Evolutionary conservation across 805 yeast species (phyloP), one percentile per base, ranked within the genome.

Genomic region (Cyberlindnera bimundalis): DNA sequence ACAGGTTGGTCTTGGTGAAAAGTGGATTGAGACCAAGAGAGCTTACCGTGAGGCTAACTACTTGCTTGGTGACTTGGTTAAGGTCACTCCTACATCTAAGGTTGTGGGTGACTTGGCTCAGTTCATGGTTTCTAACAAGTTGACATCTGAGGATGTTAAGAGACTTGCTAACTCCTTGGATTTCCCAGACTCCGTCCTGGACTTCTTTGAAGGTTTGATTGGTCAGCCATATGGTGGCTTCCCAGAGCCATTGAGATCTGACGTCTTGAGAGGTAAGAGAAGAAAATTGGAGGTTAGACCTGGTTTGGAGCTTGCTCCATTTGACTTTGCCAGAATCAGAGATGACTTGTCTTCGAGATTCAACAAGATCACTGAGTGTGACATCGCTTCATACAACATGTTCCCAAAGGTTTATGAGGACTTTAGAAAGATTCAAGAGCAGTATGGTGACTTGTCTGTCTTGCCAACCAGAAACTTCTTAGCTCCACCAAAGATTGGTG

Each of bases 81-180:
- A 93, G 73, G 99, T 93, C 39, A 93, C 99, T 10, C 99, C 99
- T 46, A 93, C 99, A 18, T 90, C 98, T n/a, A 93, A 93, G 74
- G 99, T 93, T 59, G 99, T 93, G 50, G 99, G 99, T 57, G 99
- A 93, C 62, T 78, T 93, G 68, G 99, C 99, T n/a, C 99, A 93
- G 71, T 93, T 93, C 61, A 93, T 93, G 99, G 99, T 93, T 46
- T 79, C 96, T 34, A 93, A 93, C 74, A 89, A 89, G 67, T 75
- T 93, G 58, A 74, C 81, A 9, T 71, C 84, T 37, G 86, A 84
- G 56, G 99, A 93, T 60, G 95, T 93, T 48, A 74, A 72, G 62
- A 81, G 83, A 62, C 78, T 93, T 54, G 99, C 99, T 4, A 70
- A 79, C 40, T 86, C 88, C 43, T 77, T 93, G 56, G 99, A 93